Evolutionary conservation across 2,329 filamentous ascomycete species (phyloP).

Genomic region (Mollisiaceae sp.): DNA sequence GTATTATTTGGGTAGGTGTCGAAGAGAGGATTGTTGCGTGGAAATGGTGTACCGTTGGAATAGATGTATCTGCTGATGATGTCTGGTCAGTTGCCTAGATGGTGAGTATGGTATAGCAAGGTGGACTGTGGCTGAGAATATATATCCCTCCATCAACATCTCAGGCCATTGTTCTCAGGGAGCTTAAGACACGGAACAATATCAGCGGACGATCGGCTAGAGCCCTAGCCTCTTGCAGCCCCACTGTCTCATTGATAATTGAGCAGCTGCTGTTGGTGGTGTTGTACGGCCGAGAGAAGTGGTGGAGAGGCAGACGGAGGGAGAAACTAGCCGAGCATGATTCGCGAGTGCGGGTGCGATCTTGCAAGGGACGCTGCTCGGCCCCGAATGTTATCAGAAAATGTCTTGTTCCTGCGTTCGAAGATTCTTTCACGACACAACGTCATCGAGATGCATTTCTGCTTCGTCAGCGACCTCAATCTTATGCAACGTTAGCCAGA

Average conservation of each 20-base stretch:
- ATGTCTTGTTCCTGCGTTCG: no score
- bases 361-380: no score
- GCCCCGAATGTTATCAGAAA: no score
- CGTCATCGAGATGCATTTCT: background rate
- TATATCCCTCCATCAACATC: background rate
- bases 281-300: background rate
- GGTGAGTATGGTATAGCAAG: slow-evolving; percentile 6
- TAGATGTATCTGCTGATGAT: background rate
- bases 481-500: no score
- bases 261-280: slow-evolving; percentile 10
- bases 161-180: background rate
- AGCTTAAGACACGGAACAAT: slow-evolving; percentile 4
- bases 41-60: background rate
- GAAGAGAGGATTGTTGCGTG: background rate
- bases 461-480: background rate
- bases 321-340: background rate
- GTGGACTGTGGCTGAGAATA: background rate
- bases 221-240: background rate
- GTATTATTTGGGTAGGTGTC: slow-evolving; percentile 21
- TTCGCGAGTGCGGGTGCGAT: background rate
- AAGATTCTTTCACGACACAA: background rate
- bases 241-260: slow-evolving; percentile 10
- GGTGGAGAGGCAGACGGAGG: background rate
- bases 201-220: background rate
- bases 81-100: background rate